phyloP scores from a whole-genome alignment of 345 rosid species.

The Acer campestre region DNA sequence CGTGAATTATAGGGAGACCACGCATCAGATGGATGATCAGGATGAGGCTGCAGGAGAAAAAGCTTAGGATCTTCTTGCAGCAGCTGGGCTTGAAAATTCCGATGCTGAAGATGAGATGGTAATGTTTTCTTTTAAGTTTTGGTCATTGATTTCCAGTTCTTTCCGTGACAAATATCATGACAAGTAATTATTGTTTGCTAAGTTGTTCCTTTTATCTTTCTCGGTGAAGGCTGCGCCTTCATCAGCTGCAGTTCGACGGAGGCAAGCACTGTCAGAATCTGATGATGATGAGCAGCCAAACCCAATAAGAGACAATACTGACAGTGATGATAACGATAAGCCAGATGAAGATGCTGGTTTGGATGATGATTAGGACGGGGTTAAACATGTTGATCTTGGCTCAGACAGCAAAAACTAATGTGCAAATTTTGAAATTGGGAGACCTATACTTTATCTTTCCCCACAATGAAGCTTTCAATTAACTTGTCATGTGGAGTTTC shows the following conservation, averaged over 20 bases:
- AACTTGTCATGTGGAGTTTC: no score
- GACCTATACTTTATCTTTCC: no score
- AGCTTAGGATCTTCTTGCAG: constrained; percentile 81
- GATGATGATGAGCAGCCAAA: constrained; percentile 71
- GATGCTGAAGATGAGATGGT: constrained; percentile 75
- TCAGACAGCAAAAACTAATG: no score
- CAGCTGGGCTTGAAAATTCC: constrained; percentile 96
- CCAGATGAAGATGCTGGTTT: no score
- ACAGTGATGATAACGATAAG: no score
- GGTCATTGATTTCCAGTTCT: neutral
- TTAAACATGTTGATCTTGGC: no score
- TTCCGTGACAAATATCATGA: neutral
- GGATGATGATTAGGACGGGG: no score
- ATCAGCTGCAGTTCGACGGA: constrained; percentile 48
- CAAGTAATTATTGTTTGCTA: constrained; percentile 3
- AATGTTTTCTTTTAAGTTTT: constrained; percentile 8
- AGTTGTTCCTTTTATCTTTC: constrained; percentile 1
- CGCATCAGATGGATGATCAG: constrained; percentile 47
- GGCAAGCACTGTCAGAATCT: constrained; percentile 79
- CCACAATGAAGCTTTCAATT: no score
- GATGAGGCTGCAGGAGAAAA: constrained; percentile 64
- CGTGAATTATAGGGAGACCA: constrained; percentile 50
- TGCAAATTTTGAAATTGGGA: no score
- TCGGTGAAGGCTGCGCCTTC: constrained; percentile 56
- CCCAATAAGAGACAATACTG: constrained; percentile 34